Base-by-base conservation (phyloP, 1,139 yeast genomes). In the Yamadazyma trypodendri region DNA sequence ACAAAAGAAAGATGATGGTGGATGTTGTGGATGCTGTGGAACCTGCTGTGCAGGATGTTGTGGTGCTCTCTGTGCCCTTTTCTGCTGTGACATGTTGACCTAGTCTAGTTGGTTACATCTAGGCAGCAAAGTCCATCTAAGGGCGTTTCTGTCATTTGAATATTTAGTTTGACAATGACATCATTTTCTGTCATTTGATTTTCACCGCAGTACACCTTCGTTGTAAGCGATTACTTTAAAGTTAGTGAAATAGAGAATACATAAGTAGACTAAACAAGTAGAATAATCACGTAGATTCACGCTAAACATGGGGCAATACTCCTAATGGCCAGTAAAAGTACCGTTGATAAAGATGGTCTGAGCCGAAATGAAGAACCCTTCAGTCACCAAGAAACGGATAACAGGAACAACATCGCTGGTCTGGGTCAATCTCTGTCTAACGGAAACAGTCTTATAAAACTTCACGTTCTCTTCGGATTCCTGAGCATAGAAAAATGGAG, bases 331-430 rank as follows among this genome's bases (percentile, higher is more conserved):
- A 44, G 84, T 78, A 56, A 79, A 79, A 2, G 85, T 85, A 49
- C 85, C 85, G 39, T 72, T 68, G 41, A 82, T 80, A 50, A 68
- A 81, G 43, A 81, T 64, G 49, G 84, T 80, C 61, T 81, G 87
- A 38, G 87, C 87, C 34, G 80, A 79, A 55, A 80, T 74, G 85
- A 86, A 81, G 51, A 68, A 68, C 43, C 86, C 86, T 48, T 79
- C 84, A 39, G 81, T 75, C 20, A 68, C 83, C 56, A 81, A 66
- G 55, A 80, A 79, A 48, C 74, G 62, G 43, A 81, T 56, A 39
- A 79, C 75, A 43, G 87, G 87, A 36, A 77, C 84, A 55, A 81
- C 79, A 50, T 81, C 87, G 39, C 65, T 62, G 40, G 74, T 64
- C 51, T 78, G 68, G 25, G 87, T 81, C 48, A 81, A 68, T 59